Evolutionary conservation across 2,329 filamentous ascomycete species (phyloP).

Genomic region (Aureobasidium sp.): DNA sequence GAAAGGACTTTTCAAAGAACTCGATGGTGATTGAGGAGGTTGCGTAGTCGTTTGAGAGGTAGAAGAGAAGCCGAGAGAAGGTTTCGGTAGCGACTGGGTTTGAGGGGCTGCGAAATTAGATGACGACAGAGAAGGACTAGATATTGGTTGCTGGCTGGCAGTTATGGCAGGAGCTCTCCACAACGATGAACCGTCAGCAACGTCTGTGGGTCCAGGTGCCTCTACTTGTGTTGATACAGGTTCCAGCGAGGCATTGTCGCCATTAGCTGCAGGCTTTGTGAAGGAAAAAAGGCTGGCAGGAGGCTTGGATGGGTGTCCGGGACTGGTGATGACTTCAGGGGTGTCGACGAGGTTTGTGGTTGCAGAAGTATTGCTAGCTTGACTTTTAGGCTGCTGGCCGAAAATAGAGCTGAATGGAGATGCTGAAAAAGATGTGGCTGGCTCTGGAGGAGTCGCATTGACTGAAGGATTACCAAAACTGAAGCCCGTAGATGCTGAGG

Average conservation of each 20-base stretch:
- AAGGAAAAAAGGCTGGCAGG: not conserved
- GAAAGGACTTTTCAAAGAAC: not conserved
- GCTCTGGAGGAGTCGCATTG: not conserved
- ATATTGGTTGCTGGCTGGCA: not conserved
- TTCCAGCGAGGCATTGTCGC: not conserved
- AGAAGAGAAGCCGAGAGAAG: conserved; percentile 13
- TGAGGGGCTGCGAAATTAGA: not conserved
- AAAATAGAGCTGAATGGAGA: conserved; percentile 9
- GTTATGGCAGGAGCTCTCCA: not conserved
- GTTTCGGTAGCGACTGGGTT: not conserved
- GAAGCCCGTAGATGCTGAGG: not conserved
- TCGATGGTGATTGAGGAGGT: not conserved
- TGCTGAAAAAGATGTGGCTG: not conserved
- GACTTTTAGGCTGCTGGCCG: conserved; percentile 17
- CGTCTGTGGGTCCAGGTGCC: not conserved
- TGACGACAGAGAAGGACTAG: not conserved
- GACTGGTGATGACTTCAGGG: not conserved
- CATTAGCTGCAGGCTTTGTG: not conserved
- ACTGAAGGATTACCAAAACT: conserved; percentile 17
- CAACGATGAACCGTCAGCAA: not conserved
- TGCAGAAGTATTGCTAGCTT: conserved; percentile 4
- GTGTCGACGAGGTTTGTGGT: not conserved
- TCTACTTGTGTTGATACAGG: not conserved
- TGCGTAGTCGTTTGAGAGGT: not conserved
- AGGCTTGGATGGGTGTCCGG: not conserved